phyloP scores from a whole-genome alignment of 768 basidiomycete genomes.

The Leucosporidium creatinivorum region DNA sequence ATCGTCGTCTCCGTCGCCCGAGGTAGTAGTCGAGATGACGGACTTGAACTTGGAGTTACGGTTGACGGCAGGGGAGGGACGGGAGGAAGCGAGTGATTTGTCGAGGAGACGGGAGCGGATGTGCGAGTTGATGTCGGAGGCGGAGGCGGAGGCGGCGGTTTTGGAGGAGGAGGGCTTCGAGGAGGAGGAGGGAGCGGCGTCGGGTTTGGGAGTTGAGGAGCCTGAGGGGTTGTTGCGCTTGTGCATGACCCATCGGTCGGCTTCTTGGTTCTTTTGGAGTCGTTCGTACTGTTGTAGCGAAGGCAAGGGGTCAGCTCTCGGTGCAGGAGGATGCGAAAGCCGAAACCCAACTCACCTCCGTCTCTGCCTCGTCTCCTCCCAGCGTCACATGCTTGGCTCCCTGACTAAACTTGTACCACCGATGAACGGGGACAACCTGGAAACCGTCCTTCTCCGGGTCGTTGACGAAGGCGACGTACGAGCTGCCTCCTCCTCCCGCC shows the following conservation, averaged over 20 bases:
- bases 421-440: conserved; percentile 76
- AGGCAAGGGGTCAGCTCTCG: conserved; percentile 27
- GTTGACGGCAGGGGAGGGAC: background rate
- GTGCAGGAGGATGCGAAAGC: background rate
- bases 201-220: conserved; percentile 1
- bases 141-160: background rate
- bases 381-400: conserved; percentile 62
- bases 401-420: conserved; percentile 92
- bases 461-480: conserved; percentile 32
- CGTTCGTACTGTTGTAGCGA: conserved; percentile 47
- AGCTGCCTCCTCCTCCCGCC: conserved; percentile 25
- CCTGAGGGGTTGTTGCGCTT: conserved; percentile 37
- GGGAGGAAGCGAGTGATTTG: conserved; percentile 46
- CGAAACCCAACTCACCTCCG: conserved; percentile 49
- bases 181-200: background rate
- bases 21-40: conserved; percentile 5
- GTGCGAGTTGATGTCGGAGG: conserved; percentile 37
- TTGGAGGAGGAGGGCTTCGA: background rate
- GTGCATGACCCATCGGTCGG: conserved; percentile 61
- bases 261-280: conserved; percentile 56
- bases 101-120: conserved; percentile 55
- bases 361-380: conserved; percentile 62
- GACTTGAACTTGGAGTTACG: conserved; percentile 6
- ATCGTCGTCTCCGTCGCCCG: conserved; percentile 39
- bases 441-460: conserved; percentile 56